These are phyloP conservation scores for Ogataea pignaliae DNA, from an alignment of 805 yeast genomes.

Conservation along the genomic window DNA sequence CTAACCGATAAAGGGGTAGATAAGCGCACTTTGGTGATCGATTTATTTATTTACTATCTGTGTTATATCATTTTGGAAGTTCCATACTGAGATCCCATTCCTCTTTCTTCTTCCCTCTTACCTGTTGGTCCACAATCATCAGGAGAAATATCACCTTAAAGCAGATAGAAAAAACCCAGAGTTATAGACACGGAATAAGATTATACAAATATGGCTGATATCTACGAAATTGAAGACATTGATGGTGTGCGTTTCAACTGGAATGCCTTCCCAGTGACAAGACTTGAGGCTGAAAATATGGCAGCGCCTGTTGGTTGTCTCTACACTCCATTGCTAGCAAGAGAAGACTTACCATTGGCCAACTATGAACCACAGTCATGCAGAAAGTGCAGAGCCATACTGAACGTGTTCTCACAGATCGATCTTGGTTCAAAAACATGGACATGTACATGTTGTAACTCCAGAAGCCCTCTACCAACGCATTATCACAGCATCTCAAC, in stretches of 20 bases:
- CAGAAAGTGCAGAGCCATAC: constrained; percentile 76
- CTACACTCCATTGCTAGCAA: constrained; percentile 87
- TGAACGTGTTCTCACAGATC: constrained; percentile 83
- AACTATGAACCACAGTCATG: constrained; percentile 84
- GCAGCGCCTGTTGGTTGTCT: constrained; percentile 93
- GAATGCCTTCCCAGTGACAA: constrained; percentile 86
- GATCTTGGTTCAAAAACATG: constrained; percentile 74
- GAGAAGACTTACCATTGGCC: constrained; percentile 72
- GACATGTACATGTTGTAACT: constrained; percentile 80
- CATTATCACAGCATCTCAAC: constrained; percentile 75
- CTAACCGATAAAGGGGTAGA: no score
- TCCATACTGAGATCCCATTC: no score
- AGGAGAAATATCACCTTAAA: no score
- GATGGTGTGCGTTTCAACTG: constrained; percentile 73
- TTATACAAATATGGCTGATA: constrained; percentile 34
- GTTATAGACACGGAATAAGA: no score
- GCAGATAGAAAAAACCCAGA: no score
- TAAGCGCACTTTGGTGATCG: no score
- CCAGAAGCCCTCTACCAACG: constrained; percentile 75
- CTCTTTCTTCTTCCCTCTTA: no score
- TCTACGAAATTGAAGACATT: constrained; percentile 55
- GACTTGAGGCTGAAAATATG: constrained; percentile 83
- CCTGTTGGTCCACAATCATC: no score
- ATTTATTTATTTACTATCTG: no score
- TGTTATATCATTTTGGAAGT: no score